Evolutionary conservation across 2,329 filamentous ascomycete genomes (phyloP), one percentile per base, ranked within the genome.

Genomic region (Hortaea werneckii): DNA sequence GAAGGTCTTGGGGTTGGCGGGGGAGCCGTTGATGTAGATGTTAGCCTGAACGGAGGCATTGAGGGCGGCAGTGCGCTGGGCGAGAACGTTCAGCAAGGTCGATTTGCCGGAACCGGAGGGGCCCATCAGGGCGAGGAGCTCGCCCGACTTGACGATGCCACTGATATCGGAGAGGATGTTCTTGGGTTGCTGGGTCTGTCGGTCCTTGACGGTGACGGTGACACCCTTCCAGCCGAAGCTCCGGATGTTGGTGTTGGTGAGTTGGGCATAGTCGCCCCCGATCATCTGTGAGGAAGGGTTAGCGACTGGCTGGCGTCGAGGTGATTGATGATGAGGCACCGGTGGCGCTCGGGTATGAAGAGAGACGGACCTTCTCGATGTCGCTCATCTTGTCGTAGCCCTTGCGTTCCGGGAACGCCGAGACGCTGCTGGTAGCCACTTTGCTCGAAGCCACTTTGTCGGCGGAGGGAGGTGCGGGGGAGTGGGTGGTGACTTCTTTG

Each of bases 41-140:
- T 69, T 62, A 11, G 78, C 77, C 29, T 73, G 62, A 5, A 77
- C 71, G 5, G 70, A 71, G 2, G 78, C 71, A 2, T 75, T 74
- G 1, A 77, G 70, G 0, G 72, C 70, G 9, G 70, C 68, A 50
- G 68, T 69, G 50, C 82, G 73, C 47, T 79, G 77, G 5, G 87
- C 86, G 10, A 94, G 78, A 5, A 85, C 78, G 61, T 94, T 89
- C 32, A 94, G 73, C 0, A 94, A 73, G 0, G 87, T 94, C 0
- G 87, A 92, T 65, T 94, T 94, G 42, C 87, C 87, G 47, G 78
- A 73, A 53, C 71, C 71, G 66, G 67, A 71, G 6, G 86, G 86
- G 26, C 87, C 87, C 85, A 94, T 90, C 40, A 94, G 66, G 35
- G 87, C 87, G 49, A 87, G 75, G 37, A 89, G 70, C 61, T 88